These are phyloP conservation scores for Quercus wislizeni DNA, from an alignment of 306 rosid species.

Conservation along the genomic window DNA sequence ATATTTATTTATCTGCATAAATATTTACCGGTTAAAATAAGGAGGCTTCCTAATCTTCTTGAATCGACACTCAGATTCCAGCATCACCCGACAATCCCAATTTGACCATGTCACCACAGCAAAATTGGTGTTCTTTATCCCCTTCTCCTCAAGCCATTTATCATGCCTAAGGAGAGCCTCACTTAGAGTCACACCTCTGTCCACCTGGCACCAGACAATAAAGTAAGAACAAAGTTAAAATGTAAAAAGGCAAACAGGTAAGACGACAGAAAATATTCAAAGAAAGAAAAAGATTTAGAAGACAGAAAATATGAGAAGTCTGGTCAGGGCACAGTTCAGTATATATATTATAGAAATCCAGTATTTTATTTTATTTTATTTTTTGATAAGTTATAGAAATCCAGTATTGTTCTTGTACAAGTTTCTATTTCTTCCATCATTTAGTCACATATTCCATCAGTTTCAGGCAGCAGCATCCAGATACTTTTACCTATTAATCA, in stretches of 20 bases:
- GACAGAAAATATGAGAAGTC: constrained; percentile 3
- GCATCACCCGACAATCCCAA: constrained; percentile 96
- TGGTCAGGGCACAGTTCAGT: not conserved
- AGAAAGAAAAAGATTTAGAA: not conserved
- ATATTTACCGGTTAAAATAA: constrained; percentile 75
- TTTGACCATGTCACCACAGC: constrained; percentile 97
- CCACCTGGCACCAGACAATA: constrained; percentile 59
- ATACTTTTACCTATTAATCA: not conserved
- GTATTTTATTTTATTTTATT: not conserved
- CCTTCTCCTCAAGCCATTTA: constrained; percentile 94
- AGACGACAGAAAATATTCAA: not conserved
- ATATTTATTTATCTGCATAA: constrained; percentile 9
- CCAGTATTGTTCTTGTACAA: not conserved
- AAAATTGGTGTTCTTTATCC: constrained; percentile 78
- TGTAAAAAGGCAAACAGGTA: not conserved
- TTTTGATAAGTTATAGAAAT: not conserved
- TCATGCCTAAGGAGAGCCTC: constrained; percentile 96
- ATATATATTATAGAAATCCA: not conserved
- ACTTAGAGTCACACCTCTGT: constrained; percentile 79
- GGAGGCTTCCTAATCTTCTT: constrained; percentile 92
- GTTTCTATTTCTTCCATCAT: not conserved
- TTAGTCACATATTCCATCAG: not conserved
- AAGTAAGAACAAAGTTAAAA: constrained; percentile 10
- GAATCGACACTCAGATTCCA: constrained; percentile 91
- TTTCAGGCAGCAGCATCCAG: not conserved